A percentile compares a stretch with the other conserved stretches of the same genome.
phyloP scores from a whole-genome alignment of 129 eudicot genomes.

The Smallanthus sonchifolius region DNA sequence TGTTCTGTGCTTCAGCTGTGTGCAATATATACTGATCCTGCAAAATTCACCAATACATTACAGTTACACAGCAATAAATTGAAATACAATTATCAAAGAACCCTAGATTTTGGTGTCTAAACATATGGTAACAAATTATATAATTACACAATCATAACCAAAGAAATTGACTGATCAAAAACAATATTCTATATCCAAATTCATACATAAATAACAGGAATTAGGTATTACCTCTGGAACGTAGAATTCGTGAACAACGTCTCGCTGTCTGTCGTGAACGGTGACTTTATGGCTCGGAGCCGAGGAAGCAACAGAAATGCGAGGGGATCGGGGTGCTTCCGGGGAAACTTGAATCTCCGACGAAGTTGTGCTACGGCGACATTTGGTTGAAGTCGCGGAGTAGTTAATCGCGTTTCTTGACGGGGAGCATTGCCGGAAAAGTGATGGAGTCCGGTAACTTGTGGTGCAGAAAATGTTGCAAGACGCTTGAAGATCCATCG shows the following conservation, averaged over 20 bases:
- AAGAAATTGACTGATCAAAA: background rate
- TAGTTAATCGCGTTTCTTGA: background rate
- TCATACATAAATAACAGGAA: conserved; percentile 2
- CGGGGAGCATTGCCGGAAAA: conserved; percentile 20
- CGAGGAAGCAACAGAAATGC: conserved; percentile 38
- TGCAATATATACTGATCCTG: conserved; percentile 96
- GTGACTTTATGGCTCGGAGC: conserved; percentile 77
- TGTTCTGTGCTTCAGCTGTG: conserved; percentile 84
- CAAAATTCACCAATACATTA: conserved; percentile 15
- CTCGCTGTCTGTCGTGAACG: conserved; percentile 85
- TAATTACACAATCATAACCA: background rate
- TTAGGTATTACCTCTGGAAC: conserved; percentile 72
- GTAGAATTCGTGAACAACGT: conserved; percentile 64
- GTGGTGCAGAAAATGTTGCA: conserved; percentile 39
- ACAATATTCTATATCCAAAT: background rate
- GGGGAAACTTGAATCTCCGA: conserved; percentile 52
- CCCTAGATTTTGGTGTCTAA: conserved; percentile 1
- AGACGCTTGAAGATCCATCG: conserved; percentile 58
- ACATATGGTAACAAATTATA: background rate
- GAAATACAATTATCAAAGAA: background rate
- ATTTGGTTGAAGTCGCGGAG: conserved; percentile 14
- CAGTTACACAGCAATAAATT: background rate
- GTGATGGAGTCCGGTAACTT: conserved; percentile 33
- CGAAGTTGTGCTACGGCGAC: conserved; percentile 35
- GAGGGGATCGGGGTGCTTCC: conserved; percentile 19